These are phyloP conservation scores for Phyllachora maydis DNA, from an alignment of 2,329 filamentous ascomycete genomes.

Conservation along the genomic window DNA sequence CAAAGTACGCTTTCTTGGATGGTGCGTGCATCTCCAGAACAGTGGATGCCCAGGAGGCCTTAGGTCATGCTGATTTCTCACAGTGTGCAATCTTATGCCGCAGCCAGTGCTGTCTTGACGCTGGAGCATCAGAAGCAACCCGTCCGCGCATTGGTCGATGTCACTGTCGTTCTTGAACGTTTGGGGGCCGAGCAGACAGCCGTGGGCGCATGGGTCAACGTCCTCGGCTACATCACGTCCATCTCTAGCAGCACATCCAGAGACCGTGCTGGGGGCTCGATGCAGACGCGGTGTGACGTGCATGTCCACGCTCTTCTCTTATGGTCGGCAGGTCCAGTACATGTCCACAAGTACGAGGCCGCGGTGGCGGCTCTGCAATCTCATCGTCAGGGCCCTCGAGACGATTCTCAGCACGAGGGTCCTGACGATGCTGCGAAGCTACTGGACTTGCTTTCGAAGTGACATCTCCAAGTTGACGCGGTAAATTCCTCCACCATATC, in stretches of 20 bases:
- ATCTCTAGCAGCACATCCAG: conserved; percentile 1
- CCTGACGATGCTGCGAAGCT: too few relatives aligned
- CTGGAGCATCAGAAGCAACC: conserved; percentile 40
- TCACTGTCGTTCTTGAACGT: conserved; percentile 47
- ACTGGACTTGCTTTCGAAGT: too few relatives aligned
- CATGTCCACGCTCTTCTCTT: conserved; percentile 55
- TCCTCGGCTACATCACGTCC: conserved; percentile 54
- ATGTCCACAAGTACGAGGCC: conserved; percentile 50
- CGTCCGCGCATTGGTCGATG: conserved; percentile 40
- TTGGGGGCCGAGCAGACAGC: conserved; percentile 42
- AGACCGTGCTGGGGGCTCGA: conserved; percentile 2
- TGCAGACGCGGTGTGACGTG: conserved; percentile 8
- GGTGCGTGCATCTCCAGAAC: too few relatives aligned
- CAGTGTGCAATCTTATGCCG: conserved; percentile 30
- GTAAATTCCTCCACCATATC: too few relatives aligned
- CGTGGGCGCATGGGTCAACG: conserved; percentile 72
- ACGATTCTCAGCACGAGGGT: too few relatives aligned
- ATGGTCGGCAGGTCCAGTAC: conserved; percentile 56
- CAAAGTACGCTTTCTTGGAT: too few relatives aligned
- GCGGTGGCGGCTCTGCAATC: conserved; percentile 19
- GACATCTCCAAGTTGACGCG: too few relatives aligned
- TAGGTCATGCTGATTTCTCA: conserved; percentile 1
- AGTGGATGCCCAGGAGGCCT: too few relatives aligned
- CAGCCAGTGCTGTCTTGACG: conserved; percentile 35
- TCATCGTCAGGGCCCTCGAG: too few relatives aligned